These are phyloP conservation scores for Trichoderma afroharzianum DNA, from an alignment of 2,329 filamentous ascomycete genomes.

Conservation along the genomic window DNA sequence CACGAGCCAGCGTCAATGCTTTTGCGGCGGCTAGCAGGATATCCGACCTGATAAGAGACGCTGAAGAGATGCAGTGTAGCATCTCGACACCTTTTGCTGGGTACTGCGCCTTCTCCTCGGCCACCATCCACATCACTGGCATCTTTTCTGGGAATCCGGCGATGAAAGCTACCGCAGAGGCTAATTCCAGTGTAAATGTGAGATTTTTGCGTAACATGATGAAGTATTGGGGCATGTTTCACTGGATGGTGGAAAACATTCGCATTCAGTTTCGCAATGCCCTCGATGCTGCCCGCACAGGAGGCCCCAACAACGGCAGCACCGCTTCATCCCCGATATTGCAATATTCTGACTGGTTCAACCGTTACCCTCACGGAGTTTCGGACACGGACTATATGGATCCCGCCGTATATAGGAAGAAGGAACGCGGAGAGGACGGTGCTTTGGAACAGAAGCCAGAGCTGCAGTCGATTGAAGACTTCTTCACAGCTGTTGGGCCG, in stretches of 20 bases:
- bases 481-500: constrained; percentile 77
- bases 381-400: constrained; percentile 81
- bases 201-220: constrained; percentile 93
- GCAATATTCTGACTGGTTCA: constrained; percentile 98
- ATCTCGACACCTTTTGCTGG: constrained; percentile 90
- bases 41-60: constrained; percentile 76
- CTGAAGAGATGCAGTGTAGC: constrained; percentile 63
- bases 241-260: constrained; percentile 91
- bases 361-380: constrained; percentile 88
- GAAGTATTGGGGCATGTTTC: constrained; percentile 97
- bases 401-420: constrained; percentile 62
- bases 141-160: constrained; percentile 80
- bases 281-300: constrained; percentile 73
- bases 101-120: constrained; percentile 90
- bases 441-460: constrained; percentile 86
- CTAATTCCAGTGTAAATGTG: constrained; percentile 81
- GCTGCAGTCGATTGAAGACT: constrained; percentile 91
- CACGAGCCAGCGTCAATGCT: constrained; percentile 69
- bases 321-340: constrained; percentile 64
- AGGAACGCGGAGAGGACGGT: constrained; percentile 79
- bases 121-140: constrained; percentile 89
- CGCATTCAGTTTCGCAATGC: constrained; percentile 84
- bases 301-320: constrained; percentile 48
- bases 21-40: constrained; percentile 83
- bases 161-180: constrained; percentile 74